phyloP scores from a whole-genome alignment of 805 yeast species.

The Yarrowia alimentaria region DNA sequence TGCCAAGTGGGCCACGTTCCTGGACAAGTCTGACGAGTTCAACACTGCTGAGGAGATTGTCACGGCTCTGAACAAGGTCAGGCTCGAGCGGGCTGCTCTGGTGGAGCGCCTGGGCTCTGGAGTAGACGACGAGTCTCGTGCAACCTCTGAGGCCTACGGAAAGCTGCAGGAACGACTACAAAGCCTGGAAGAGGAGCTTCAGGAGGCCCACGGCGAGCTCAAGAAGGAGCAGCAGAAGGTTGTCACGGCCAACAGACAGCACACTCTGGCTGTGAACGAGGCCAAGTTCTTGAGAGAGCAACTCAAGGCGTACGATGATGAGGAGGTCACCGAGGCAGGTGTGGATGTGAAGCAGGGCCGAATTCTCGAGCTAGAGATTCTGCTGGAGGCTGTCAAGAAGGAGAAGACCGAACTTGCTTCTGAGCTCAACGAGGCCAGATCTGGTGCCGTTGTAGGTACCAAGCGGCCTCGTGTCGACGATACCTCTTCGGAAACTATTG shows the following conservation, averaged over 20 bases:
- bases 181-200: slow-evolving; percentile 35
- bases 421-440: slow-evolving; percentile 37
- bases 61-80: slow-evolving; percentile 40
- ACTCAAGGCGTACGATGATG: slow-evolving; percentile 50
- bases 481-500: slow-evolving; percentile 3
- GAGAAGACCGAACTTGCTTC: slow-evolving; percentile 49
- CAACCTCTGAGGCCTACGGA: slow-evolving; percentile 37
- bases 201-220: slow-evolving; percentile 39
- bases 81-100: slow-evolving; percentile 37
- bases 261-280: slow-evolving; percentile 55
- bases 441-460: slow-evolving; percentile 29
- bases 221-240: slow-evolving; percentile 43
- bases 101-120: slow-evolving; percentile 37
- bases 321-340: slow-evolving; percentile 34
- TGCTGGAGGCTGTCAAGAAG: slow-evolving; percentile 56
- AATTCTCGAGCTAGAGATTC: slow-evolving; percentile 44
- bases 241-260: slow-evolving; percentile 50
- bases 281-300: slow-evolving; percentile 57
- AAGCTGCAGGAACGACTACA: slow-evolving; percentile 30
- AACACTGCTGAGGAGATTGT: slow-evolving; percentile 45
- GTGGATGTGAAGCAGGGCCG: slow-evolving; percentile 32
- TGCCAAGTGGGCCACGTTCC: slow-evolving; percentile 48
- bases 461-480: slow-evolving; percentile 29
- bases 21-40: slow-evolving; percentile 44
- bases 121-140: slow-evolving; percentile 20